Evolutionary conservation across 306 rosid genomes (phyloP).

Genomic region (Cucurbita moschata): DNA sequence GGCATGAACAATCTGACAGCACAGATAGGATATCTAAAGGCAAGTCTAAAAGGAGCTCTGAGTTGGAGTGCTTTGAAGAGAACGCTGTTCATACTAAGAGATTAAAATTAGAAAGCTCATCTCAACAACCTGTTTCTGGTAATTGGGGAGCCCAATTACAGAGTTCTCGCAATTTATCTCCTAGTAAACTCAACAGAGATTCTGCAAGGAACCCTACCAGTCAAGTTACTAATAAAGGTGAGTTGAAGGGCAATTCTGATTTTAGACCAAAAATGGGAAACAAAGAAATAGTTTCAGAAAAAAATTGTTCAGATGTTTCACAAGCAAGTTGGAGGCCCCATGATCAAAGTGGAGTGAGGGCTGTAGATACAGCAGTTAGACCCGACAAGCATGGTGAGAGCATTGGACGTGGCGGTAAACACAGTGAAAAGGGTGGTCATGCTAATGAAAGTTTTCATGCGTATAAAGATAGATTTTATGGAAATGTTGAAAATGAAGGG

Average conservation of each 20-base stretch:
- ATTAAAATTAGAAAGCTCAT: conserved; percentile 31
- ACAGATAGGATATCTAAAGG: conserved; percentile 48
- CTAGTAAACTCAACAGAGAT: conserved; percentile 40
- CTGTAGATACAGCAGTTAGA: conserved; percentile 36
- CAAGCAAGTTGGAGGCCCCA: conserved; percentile 41
- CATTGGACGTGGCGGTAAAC: conserved; percentile 35
- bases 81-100: conserved; percentile 42
- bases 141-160: conserved; percentile 32
- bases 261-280: conserved; percentile 41
- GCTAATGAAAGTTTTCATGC: conserved; percentile 25
- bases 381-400: conserved; percentile 38
- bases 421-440: conserved; percentile 38
- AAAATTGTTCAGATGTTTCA: conserved; percentile 41
- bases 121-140: conserved; percentile 28
- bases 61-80: conserved; percentile 34
- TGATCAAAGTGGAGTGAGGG: conserved; percentile 39
- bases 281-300: conserved; percentile 39
- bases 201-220: conserved; percentile 25
- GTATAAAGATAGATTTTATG: conserved; percentile 37
- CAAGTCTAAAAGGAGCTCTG: conserved; percentile 49
- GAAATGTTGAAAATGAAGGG: conserved; percentile 38
- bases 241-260: conserved; percentile 37
- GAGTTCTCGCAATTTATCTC: conserved; percentile 35
- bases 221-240: conserved; percentile 35
- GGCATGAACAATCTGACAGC: conserved; percentile 57